A percentile compares a stretch with the other conserved stretches of the same genome.
Evolutionary conservation across 352 stramenopile genomes (phyloP).

Genomic region (Phytophthora pistaciae): DNA sequence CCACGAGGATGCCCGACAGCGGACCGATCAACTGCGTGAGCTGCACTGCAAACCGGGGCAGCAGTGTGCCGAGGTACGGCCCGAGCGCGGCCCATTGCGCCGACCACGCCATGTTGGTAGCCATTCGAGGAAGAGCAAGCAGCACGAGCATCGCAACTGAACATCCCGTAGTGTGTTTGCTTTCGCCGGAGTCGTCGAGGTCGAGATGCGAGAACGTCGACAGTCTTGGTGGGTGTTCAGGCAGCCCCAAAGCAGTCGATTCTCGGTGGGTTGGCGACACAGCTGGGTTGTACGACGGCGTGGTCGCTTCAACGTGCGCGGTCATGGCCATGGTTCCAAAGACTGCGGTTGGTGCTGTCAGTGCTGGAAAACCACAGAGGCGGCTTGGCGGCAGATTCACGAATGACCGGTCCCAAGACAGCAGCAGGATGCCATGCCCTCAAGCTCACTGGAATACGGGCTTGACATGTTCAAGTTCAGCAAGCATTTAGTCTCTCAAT

Average conservation of each 20-base stretch:
- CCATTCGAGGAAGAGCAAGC: constrained; percentile 74
- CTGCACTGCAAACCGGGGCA: constrained; percentile 74
- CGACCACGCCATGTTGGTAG: constrained; percentile 83
- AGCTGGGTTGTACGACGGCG: constrained; percentile 50
- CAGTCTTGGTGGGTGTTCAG: constrained; percentile 36
- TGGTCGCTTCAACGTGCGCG: constrained; percentile 43
- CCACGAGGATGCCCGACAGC: constrained; percentile 74
- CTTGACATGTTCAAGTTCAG: constrained; percentile 27
- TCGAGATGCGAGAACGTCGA: constrained; percentile 49
- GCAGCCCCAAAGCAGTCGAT: constrained; percentile 33
- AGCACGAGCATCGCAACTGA: constrained; percentile 77
- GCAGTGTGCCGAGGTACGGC: constrained; percentile 75
- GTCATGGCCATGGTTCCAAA: constrained; percentile 33
- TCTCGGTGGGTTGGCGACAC: constrained; percentile 34
- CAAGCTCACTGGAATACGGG: not conserved
- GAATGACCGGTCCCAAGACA: constrained; percentile 19
- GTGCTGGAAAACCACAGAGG: not conserved
- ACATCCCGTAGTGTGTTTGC: constrained; percentile 42
- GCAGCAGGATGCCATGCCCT: not conserved
- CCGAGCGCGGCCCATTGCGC: constrained; percentile 80
- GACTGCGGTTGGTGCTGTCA: not conserved
- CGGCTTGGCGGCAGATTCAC: constrained; percentile 17
- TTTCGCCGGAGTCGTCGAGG: constrained; percentile 31
- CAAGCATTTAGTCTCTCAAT: constrained; percentile 27
- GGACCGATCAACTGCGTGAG: constrained; percentile 79